Percentiles rank a stretch among this genome's conserved stretches.
These are phyloP conservation scores for Leccinum imitatum DNA, from an alignment of 768 basidiomycete genomes.

Conservation along the genomic window DNA sequence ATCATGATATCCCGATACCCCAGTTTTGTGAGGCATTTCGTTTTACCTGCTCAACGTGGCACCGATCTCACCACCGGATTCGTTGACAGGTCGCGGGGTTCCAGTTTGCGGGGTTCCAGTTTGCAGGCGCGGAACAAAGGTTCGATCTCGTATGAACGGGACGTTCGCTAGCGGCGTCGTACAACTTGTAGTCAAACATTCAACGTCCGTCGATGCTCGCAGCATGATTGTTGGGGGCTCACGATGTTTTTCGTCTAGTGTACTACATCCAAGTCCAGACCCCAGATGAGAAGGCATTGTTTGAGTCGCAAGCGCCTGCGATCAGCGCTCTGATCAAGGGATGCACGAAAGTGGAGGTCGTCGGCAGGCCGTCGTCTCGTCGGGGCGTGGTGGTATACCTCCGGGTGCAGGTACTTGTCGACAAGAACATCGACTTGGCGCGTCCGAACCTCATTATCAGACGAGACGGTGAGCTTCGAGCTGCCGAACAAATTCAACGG, in stretches of 20 bases:
- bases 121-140: too few species aligned
- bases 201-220: too few species aligned
- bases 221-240: too few species aligned
- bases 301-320: slow-evolving; percentile 71
- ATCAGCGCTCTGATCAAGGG: slow-evolving; percentile 86
- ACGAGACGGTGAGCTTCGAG: slow-evolving; percentile 17
- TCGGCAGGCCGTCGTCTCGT: slow-evolving; percentile 49
- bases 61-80: neutral
- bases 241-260: too few species aligned
- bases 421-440: too few species aligned
- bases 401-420: slow-evolving; percentile 70
- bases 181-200: too few species aligned
- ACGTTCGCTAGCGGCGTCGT: too few species aligned
- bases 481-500: slow-evolving; percentile 49
- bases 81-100: slow-evolving; percentile 37
- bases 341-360: slow-evolving; percentile 71
- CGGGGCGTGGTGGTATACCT: slow-evolving; percentile 68
- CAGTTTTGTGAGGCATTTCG: slow-evolving; percentile 53
- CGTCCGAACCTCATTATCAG: slow-evolving; percentile 40
- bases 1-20: slow-evolving; percentile 92
- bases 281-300: slow-evolving; percentile 59
- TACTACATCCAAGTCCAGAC: slow-evolving; percentile 55
- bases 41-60: neutral
- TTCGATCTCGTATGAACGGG: too few species aligned
- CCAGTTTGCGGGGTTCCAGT: too few species aligned